phyloP scores from a whole-genome alignment of 768 basidiomycete species.

The Lepiota venenata region DNA sequence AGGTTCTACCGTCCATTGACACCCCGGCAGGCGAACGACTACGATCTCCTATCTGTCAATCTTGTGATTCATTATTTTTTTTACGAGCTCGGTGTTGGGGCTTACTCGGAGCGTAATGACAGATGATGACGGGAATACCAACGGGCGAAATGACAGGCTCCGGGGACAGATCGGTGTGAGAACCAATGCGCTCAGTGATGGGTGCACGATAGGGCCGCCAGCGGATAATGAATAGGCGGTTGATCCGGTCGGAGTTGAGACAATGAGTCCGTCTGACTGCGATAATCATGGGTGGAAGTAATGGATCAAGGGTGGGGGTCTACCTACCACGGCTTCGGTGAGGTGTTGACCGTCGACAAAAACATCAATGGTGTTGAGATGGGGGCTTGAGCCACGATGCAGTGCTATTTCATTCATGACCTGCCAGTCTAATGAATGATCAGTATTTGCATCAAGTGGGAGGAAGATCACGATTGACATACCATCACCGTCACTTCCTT shows the following conservation, averaged over 20 bases:
- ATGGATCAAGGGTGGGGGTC: not conserved
- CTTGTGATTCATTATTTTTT: not conserved
- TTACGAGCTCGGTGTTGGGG: slow-evolving; percentile 4
- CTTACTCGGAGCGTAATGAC: slow-evolving; percentile 71
- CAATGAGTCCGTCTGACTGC: slow-evolving; percentile 90
- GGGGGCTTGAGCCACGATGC: slow-evolving; percentile 88
- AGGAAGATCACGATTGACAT: slow-evolving; percentile 15
- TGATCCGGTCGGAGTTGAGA: slow-evolving; percentile 95
- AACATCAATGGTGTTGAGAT: slow-evolving; percentile 90
- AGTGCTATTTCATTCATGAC: slow-evolving; percentile 97
- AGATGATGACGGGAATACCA: slow-evolving; percentile 85
- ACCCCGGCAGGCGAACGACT: slow-evolving; percentile 86
- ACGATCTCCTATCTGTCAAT: slow-evolving; percentile 71
- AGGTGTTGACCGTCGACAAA: slow-evolving; percentile 93
- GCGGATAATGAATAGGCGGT: slow-evolving; percentile 96
- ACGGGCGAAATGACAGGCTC: slow-evolving; percentile 86
- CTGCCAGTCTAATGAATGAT: slow-evolving; percentile 67
- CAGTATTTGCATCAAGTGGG: not conserved
- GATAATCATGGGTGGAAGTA: not conserved
- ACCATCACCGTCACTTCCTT: slow-evolving; percentile 61
- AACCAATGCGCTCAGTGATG: slow-evolving; percentile 84
- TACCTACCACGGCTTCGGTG: slow-evolving; percentile 89
- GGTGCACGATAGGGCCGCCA: slow-evolving; percentile 95
- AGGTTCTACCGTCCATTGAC: slow-evolving; percentile 90
- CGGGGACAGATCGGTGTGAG: slow-evolving; percentile 96